Base-by-base conservation (phyloP, 2,329 filamentous ascomycete species). In the Emydomyces testavorans region DNA sequence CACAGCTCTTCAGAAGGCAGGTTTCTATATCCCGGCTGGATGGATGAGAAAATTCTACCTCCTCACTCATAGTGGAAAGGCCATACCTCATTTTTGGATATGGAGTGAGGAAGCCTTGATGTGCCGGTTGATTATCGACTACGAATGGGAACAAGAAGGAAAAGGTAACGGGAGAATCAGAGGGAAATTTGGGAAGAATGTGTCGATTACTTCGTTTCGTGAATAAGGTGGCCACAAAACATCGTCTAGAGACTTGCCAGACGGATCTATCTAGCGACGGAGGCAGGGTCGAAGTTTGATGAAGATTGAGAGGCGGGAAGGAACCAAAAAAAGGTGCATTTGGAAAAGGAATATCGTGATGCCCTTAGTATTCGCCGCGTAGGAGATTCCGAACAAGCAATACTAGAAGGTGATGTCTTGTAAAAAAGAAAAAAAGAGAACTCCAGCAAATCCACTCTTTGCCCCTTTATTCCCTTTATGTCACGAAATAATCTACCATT, bases 1-100 rank as follows among this genome's bases (percentile, higher is more conserved):
- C 68, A 72, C 73, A 77, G 76, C 77, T 80, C 77, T 77, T 80
- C 75, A 77, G 71, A 67, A 76, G 75, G 73, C 69, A 16, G 24
- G 57, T 51, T 62, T 64, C 64, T 57, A 66, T 69, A 53, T 60
- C 54, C 61, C 61, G 56, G 56, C 57, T 59, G 57, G 55, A 51
- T 51, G 48, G 52, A 54, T 53, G 55, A 56, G 45, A 51, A 51
- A 29, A 56, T 53, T 66, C 61, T 68, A 66, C 69, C 62, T 66
- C 65, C 66, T 64, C 67, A 64, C 60, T 63, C 69, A 70, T 64
- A 50, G 55, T 50, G 50, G 50, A 52, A 50, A 54, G 54, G 55
- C 57, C 56, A 55, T 54, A 48, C 56, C 58, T 55, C 53, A n/a
- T n/a, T 50, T 26, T 15, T 15, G 28, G 44, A 36, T 45, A 43